Base-by-base conservation (phyloP, 2,329 filamentous ascomycete genomes). In the Paecilomyces dactylethromorphus region DNA sequence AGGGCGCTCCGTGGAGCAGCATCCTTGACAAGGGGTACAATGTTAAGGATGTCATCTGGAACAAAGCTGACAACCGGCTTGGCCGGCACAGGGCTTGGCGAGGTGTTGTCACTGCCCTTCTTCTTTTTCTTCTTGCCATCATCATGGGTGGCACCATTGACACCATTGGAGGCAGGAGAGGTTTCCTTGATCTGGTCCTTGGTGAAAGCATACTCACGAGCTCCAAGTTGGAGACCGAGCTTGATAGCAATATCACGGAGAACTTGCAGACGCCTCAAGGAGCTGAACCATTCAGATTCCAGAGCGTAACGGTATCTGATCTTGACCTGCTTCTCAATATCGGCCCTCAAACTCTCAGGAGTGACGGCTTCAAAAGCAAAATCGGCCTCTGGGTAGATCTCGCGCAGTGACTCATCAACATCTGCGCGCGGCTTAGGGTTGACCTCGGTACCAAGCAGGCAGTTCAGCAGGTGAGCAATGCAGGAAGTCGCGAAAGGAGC, bases 1-100 rank as follows among this genome's bases (percentile, higher is more conserved):
- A 99, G 83, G 26, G 91, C 82, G 72, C 92, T 97, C 76, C 91
- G 89, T 45, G 93, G 94, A 60, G 90, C 88, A 3, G 94, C 94
- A 72, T 99, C 92, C 81, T 97, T 97, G 69, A 97, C 85, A 53
- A 97, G 79, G 7, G 94, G 94, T n/a, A 97, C 90, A 60, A 97
- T 82, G 76, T 97, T 97, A 65, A 96, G 77, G 63, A 99, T 84
- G 67, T 99, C 92, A 61, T 96, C 92, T 0, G 91, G 81, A 56
- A 80, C 82, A 76, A 99, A 97, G 0, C 90, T 92, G 60, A 74
- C 73, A 65, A 67, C 75, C 61, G 73, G 81, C 65, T 66, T 78
- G 0, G 81, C 79, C 12, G 69, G 60, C 13, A 65, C 63, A 53
- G 67, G 77, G 58, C 72, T 72, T 10, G 82, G 80, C 8, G 82